These are phyloP conservation scores for Cucumis sativus DNA, from an alignment of 306 rosid genomes.

Conservation along the genomic window DNA sequence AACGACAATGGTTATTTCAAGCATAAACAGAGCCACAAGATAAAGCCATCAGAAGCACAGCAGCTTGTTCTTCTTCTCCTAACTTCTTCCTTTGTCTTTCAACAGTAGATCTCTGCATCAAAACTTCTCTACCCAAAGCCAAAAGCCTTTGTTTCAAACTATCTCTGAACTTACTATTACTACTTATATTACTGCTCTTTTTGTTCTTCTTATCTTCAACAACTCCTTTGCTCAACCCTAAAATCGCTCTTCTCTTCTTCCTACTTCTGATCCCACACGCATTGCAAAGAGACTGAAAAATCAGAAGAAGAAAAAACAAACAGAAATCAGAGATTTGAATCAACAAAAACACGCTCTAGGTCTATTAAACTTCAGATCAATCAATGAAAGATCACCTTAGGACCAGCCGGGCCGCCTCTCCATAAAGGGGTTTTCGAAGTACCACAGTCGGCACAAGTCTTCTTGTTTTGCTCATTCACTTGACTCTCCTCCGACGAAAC, in stretches of 20 bases:
- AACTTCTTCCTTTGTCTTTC: constrained; percentile 61
- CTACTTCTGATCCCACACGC: constrained; percentile 98
- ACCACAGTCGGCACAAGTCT: constrained; percentile 89
- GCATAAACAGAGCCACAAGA: constrained; percentile 90
- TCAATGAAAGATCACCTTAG: constrained; percentile 38
- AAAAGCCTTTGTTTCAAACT: constrained; percentile 44
- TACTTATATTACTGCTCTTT: constrained; percentile 9
- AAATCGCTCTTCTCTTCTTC: constrained; percentile 77
- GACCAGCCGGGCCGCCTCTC: constrained; percentile 97
- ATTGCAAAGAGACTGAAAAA: constrained; percentile 68
- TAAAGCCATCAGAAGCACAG: constrained; percentile 78
- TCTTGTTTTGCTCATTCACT: constrained; percentile 33
- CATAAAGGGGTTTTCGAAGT: constrained; percentile 91
- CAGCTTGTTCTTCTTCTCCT: constrained; percentile 91
- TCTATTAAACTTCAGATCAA: not conserved
- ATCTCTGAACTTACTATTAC: constrained; percentile 27
- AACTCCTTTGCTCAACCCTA: constrained; percentile 55
- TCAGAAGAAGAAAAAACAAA: not conserved
- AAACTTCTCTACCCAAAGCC: constrained; percentile 60
- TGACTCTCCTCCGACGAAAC: constrained; percentile 38
- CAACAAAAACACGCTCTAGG: not conserved
- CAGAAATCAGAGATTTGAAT: constrained; percentile 1
- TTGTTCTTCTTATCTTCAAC: constrained; percentile 35
- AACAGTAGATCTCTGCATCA: constrained; percentile 66
- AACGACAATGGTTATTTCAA: not conserved